Evolutionary conservation across 192 early-diverging fungal species (phyloP), one percentile per base, ranked within the genome.

Genomic region (Entomortierella chlamydospora): DNA sequence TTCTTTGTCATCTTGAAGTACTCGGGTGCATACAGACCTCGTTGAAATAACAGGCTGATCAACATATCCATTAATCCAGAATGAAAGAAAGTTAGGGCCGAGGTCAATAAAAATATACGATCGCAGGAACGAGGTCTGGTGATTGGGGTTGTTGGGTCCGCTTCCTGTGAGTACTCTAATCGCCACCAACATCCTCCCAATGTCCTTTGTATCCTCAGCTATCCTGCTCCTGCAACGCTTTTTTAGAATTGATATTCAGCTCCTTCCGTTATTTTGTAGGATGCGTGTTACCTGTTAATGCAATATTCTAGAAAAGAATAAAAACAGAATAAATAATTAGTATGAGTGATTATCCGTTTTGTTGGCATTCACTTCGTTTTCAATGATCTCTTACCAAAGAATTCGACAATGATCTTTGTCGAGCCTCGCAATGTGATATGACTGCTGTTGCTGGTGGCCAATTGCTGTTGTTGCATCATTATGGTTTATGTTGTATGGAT

Each of bases 1-100:
- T 94, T 95, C 72, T 95, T 93, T 49, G 87, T 88, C 78, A 90
- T 82, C 52, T 90, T 90, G 74, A 99, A 99, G 60, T 96, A 94
- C 81, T 95, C 94, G 4, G 92, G 87, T n/a, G 95, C 92, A 74
- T 97, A 99, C n/a, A 99, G 81, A 11, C 91, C 95, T 47, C 97
- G 91, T 76, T 96, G 95, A 72, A 93, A 97, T 29, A 99, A 87
- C 30, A 99, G 94, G 72, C 93, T 95, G 57, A 57, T 33, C 13
- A 34, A n/a, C 6, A 34, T 47, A 47, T 20, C 7, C 15, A 47
- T 12, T 3, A 47, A 47, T 47, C 20, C 15, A 47, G 45, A 47
- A 47, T 12, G 45, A 11, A 41, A 13, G 15, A 5, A 47, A 37
- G 34, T 37, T 37, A 37, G 34, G 10, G n/a, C n/a, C n/a, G n/a